These are phyloP conservation scores for Xenoacremonium recifei DNA, from an alignment of 2,329 filamentous ascomycete species.

Conservation along the genomic window DNA sequence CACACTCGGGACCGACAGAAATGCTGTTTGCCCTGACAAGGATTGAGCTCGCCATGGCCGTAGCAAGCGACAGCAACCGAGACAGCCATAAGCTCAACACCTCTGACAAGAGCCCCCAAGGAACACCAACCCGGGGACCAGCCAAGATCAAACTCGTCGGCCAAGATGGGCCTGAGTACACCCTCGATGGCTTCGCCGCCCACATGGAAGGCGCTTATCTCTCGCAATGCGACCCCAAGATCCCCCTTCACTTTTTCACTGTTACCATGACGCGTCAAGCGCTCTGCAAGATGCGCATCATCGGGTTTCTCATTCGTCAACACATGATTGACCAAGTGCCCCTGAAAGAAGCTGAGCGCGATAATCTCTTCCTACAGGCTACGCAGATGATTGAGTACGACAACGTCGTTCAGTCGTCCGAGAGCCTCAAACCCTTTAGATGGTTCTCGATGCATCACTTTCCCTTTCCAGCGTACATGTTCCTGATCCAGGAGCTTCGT, in stretches of 20 bases:
- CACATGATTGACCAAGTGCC: conserved; percentile 38
- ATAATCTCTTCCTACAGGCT: conserved; percentile 52
- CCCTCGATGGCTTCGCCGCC: conserved; percentile 51
- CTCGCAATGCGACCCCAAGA: conserved; percentile 54
- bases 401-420: conserved; percentile 51
- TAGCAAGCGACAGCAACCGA: conserved; percentile 45
- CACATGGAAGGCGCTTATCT: conserved; percentile 58
- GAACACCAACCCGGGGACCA: conserved; percentile 22
- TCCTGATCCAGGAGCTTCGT: conserved; percentile 55
- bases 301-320: conserved; percentile 51
- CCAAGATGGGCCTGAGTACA: conserved; percentile 46
- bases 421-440: conserved; percentile 49
- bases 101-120: conserved; percentile 24
- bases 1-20: conserved; percentile 54
- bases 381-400: conserved; percentile 60
- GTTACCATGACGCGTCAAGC: conserved; percentile 55
- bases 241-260: conserved; percentile 59
- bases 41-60: conserved; percentile 56
- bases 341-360: conserved; percentile 47
- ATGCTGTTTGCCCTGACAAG: conserved; percentile 59
- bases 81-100: conserved; percentile 30
- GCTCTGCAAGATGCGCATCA: conserved; percentile 56
- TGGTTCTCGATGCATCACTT: conserved; percentile 62
- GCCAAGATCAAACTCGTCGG: conserved; percentile 46
- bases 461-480: conserved; percentile 61